Conservation (phyloP, 192 early-diverging fungal genomes). For the Coemansia sp. region DNA sequence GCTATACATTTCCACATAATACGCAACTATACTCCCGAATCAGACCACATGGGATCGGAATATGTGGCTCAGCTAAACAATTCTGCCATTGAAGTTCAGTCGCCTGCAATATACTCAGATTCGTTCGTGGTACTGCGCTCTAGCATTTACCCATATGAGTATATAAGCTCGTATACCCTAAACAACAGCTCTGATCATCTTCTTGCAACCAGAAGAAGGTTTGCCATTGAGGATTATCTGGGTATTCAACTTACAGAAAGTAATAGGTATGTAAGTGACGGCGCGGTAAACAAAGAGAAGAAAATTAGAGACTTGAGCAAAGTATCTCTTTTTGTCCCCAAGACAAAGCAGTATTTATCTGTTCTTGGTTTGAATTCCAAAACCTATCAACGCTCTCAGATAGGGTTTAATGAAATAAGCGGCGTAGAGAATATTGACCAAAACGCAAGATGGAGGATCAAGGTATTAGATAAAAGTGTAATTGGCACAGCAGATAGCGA, state of each 20-base stretch:
- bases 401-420: constrained; percentile 62
- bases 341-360: constrained; percentile 69
- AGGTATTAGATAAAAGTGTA: constrained; percentile 14
- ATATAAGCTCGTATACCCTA: constrained; percentile 77
- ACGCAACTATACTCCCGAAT: constrained; percentile 70
- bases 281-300: constrained; percentile 32
- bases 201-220: constrained; percentile 80
- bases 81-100: constrained; percentile 71
- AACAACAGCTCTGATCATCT: constrained; percentile 62
- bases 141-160: constrained; percentile 76
- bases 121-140: constrained; percentile 82
- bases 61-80: constrained; percentile 82
- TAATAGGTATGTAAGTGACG: constrained; percentile 9
- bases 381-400: not conserved
- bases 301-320: constrained; percentile 69
- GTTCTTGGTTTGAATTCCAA: constrained; percentile 61
- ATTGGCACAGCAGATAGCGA: constrained; percentile 54
- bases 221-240: constrained; percentile 83
- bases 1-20: constrained; percentile 79
- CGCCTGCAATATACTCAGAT: constrained; percentile 74
- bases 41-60: constrained; percentile 88
- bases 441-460: constrained; percentile 29
- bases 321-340: constrained; percentile 67
- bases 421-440: constrained; percentile 74
- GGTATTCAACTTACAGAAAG: constrained; percentile 45